phyloP scores from a whole-genome alignment of 805 yeast species.

The Kluyveromyces dobzhanskii region DNA sequence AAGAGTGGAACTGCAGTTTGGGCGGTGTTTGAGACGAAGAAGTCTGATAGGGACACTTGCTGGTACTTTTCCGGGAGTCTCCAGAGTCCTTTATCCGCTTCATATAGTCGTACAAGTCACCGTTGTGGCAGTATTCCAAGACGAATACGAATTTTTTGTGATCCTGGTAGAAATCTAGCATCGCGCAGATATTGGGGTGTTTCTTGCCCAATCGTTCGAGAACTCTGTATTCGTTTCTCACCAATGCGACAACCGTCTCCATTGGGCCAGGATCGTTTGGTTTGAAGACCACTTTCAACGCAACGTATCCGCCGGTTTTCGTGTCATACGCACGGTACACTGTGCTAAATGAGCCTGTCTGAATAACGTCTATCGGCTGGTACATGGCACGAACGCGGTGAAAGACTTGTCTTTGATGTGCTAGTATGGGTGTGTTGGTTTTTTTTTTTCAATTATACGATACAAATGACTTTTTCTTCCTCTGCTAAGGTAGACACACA shows the following conservation, averaged over 20 bases:
- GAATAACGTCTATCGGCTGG: conserved; percentile 11
- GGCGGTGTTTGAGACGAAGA: conserved; percentile 4
- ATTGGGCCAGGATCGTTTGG: conserved; percentile 9
- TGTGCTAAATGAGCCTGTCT: conserved; percentile 27
- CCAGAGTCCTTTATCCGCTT: conserved; percentile 11
- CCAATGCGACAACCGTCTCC: conserved; percentile 8
- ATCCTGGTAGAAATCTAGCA: conserved; percentile 52
- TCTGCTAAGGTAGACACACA: too few species aligned
- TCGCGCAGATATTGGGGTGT: conserved; percentile 48
- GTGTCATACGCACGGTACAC: conserved; percentile 25
- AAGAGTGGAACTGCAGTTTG: conserved; percentile 27
- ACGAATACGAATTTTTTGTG: conserved; percentile 44
- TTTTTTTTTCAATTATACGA: too few species aligned
- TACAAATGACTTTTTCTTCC: too few species aligned
- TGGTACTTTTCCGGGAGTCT: conserved; percentile 4
- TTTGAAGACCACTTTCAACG: conserved; percentile 23
- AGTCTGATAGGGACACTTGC: conserved; percentile 11
- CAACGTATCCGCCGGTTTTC: conserved; percentile 17
- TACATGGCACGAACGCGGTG: background rate
- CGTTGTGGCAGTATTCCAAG: conserved; percentile 57
- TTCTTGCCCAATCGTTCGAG: conserved; percentile 33
- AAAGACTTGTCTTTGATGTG: too few species aligned
- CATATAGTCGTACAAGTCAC: conserved; percentile 56
- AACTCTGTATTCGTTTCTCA: conserved; percentile 24
- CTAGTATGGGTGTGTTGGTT: too few species aligned